Evolutionary conservation across 208 protist genomes (phyloP), one percentile per base, ranked within the genome.

Genomic region (Strigomonas culicis): DNA sequence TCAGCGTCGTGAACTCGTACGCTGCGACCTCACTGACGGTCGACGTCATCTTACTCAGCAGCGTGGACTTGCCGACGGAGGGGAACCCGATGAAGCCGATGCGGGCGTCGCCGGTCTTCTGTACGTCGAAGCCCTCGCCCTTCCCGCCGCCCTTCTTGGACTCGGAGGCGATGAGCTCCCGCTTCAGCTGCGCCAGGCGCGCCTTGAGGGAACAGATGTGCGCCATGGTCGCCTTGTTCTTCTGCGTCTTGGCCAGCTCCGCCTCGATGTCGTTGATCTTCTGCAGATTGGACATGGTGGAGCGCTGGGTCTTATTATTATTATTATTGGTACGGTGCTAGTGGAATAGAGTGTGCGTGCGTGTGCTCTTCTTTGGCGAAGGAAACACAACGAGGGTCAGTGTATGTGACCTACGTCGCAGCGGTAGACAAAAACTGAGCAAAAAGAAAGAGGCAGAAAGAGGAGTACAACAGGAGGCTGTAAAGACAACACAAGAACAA

Each of bases 1-100:
- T 99, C 19, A 99, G 82, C 10, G 98, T 99, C 1, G 98, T 99
- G 80, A 99, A 99, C 80, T 99, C 98, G 80, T 99, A 99, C 19
- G 95, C 97, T 41, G 95, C 98, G 21, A 98, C 95, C 74, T 98
- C 97, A 7, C 97, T 99, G 61, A 97, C 73, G 1, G 98, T 99
- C 28, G 88, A 93, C 15, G 98, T 99, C 74, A 99, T 84, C 75
- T 99, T 99, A 19, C 81, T 97, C 46, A 99, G 77, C 34, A 99
- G 85, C 0, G 98, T 99, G 7, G 95, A 98, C 86, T 99, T 99
- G 49, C 98, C 98, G 8, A 99, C 98, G 1, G 97, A 99, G 0
- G 98, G 98, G 73, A 99, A 99, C 32, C 98, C 98, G 72, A 99
- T 97, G 57, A 98, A 94, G 58, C 92, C 97, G 58, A 99, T 96